Evolutionary conservation across 2,329 filamentous ascomycete genomes (phyloP).

Genomic region (Passalora sequoiae): DNA sequence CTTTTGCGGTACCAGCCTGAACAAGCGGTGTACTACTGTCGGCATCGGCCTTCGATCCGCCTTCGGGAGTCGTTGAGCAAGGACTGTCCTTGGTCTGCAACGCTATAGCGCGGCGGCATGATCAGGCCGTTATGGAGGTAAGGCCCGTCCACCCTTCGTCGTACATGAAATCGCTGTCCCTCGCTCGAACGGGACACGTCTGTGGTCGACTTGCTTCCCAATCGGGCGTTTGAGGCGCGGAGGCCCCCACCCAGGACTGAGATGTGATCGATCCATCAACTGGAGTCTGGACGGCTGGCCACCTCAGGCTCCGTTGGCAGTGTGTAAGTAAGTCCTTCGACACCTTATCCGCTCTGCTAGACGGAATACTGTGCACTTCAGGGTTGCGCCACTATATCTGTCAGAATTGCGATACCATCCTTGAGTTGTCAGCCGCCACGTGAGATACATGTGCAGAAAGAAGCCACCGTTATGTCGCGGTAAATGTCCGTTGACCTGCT

Average conservation of each 20-base stretch:
- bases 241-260: slow-evolving; percentile 4
- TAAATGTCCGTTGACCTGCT: no score
- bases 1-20: slow-evolving; percentile 5
- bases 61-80: slow-evolving; percentile 1
- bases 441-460: no score
- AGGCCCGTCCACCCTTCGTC: slow-evolving; percentile 3
- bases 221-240: slow-evolving; percentile 5
- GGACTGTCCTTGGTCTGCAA: slow-evolving; percentile 5
- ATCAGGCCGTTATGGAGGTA: slow-evolving; percentile 11
- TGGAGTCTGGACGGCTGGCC: slow-evolving; percentile 16
- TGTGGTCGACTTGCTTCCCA: slow-evolving; percentile 1
- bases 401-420: no score
- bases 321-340: slow-evolving; percentile 24
- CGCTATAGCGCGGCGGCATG: slow-evolving; percentile 2
- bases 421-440: no score
- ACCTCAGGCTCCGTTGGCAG: slow-evolving; percentile 18
- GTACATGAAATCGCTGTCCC: background rate
- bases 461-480: no score
- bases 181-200: background rate
- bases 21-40: background rate
- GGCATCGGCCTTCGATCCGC: background rate
- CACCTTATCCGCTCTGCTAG: no score
- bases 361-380: slow-evolving; percentile 4
- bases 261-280: slow-evolving; percentile 24
- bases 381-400: background rate